Conservation (phyloP, 192 early-diverging fungal genomes). For the Oehlia diaphana region DNA sequence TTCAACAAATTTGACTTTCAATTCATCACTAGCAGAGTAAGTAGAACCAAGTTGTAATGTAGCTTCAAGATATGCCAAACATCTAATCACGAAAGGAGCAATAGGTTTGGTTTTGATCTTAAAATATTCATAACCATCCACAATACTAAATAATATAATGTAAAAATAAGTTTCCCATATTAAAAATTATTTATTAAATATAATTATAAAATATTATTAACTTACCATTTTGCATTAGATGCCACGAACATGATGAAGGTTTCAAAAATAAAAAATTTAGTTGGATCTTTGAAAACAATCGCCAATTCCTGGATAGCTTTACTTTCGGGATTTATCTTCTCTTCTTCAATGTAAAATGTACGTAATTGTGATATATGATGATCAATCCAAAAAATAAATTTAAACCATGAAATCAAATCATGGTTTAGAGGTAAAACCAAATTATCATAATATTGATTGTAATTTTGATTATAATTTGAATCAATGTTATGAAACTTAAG, state of each 20-base stretch:
- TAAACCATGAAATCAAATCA: neutral
- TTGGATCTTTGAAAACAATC: neutral
- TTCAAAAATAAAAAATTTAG: neutral
- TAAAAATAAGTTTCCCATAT: neutral
- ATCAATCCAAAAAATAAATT: neutral
- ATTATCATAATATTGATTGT: neutral
- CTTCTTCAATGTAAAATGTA: neutral
- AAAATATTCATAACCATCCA: conserved; percentile 2
- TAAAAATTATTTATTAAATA: neutral
- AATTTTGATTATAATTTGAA: neutral
- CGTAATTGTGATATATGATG: neutral
- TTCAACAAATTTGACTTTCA: neutral
- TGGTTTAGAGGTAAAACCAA: neutral
- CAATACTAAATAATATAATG: neutral
- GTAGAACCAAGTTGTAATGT: neutral
- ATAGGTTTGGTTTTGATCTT: neutral
- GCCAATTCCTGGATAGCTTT: neutral
- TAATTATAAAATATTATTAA: neutral
- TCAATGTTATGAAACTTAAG: neutral
- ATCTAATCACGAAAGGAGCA: neutral
- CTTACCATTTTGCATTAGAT: neutral
- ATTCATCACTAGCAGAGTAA: neutral
- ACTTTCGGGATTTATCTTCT: neutral
- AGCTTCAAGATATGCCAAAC: neutral
- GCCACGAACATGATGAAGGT: neutral